Evolutionary conservation across 148 eudicot species (phyloP), one percentile per base, ranked within the genome.

Genomic region (Vaccinium darrowii): DNA sequence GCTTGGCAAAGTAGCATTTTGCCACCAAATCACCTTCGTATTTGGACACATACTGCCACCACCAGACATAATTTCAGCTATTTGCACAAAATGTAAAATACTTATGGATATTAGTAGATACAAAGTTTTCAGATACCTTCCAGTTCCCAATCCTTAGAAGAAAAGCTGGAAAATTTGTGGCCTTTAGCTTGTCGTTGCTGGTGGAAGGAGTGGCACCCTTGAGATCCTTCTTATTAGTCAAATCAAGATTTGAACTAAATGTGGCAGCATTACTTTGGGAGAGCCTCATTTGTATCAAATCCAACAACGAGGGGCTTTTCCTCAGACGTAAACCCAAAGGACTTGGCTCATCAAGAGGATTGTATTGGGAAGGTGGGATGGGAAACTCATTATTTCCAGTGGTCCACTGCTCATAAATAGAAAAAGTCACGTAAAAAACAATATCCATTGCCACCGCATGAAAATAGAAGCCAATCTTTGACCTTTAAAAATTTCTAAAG

Each of bases 1-100:
- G 95, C 88, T 95, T 97, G 8, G 98, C 98, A 88, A 94, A 97
- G 90, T 95, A 97, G 90, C 99, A 97, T 88, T 97, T 97, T 50
- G 96, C 98, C 76, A 97, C 96, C 78, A 97, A 90, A 90, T 95
- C 99, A 78, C 98, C 98, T 88, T 94, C 98, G 79, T 90, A 88
- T 83, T 84, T 93, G 43, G 98, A 93, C 82, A 83, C 85, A 87
- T 92, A 97, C 99, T 97, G 94, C 88, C 84, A 93, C 47, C 47
- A 65, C 54, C 25, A 82, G 82, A 71, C 11, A 87, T 43, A 75
- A 21, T 19, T 49, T 88, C 62, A 86, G 87, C 52, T n/a, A 16
- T 12, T 6, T 30, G 86, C 63, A 58, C 49, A 27, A 49, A 49
- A 81, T 36, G n/a, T 76, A 67, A 51, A 19, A 9, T 16, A 83